Base-by-base conservation (phyloP, 306 rosid species). In the Fragaria vesca region DNA sequence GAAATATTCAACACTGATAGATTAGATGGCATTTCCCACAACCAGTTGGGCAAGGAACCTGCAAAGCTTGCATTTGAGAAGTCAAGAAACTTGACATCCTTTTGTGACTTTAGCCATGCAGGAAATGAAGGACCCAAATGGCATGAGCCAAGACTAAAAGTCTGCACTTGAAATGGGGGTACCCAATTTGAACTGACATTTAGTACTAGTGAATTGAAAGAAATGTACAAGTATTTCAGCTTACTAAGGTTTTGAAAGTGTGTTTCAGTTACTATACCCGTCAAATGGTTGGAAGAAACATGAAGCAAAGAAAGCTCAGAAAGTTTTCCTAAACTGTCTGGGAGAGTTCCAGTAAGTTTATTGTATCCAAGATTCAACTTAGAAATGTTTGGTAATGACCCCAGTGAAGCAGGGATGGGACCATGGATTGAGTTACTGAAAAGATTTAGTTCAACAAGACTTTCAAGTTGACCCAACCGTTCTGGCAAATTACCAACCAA, bases 121-220 rank as follows among this genome's bases (percentile, higher is more conserved):
- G 93, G 93, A 79, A 89, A 84, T 17, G 72, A 77, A 54, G 83
- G 81, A 26, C 89, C 87, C 65, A 86, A 69, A 81, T 42, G 28
- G 54, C 90, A 86, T 26, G 86, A 86, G 57, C 83, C 81, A 81
- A 86, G 69, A 3, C 6, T 13, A 16, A 86, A 76, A 52, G 17
- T 0, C 13, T 2, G 0, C 12, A 75, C 50, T 74, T 76, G 87
- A 46, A 86, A 86, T n/a, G 83, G 85, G 17, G 87, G 86, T 10
- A 62, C 13, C 93, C 92, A 81, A 66, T 79, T 61, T 9, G 82
- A 77, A 52, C 76, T 81, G 58, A 84, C 50, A 28, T 76, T 82
- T 17, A 84, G 18, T 43, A 20, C 61, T 12, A 86, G 71, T 40
- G 93, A 86, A 78, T 83, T 89, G 38, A 73, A 82, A 28, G 83